Conservation (phyloP, 2,329 filamentous ascomycete species). For the Helminthosporium solani region DNA sequence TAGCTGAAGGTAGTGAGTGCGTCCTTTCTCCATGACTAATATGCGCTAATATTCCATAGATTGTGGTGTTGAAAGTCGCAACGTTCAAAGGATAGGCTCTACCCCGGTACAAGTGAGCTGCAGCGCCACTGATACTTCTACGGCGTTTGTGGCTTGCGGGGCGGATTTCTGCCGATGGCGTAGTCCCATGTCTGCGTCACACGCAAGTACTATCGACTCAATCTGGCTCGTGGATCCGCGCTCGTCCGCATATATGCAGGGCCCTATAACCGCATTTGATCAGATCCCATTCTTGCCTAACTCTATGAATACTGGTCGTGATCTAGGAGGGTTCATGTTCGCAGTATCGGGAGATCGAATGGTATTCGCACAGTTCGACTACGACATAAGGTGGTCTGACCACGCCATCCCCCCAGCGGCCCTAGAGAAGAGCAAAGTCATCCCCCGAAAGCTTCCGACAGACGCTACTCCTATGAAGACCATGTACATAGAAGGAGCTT, state of each 20-base stretch:
- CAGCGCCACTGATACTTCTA: conserved; percentile 24
- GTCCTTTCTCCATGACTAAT: background rate
- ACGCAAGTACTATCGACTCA: conserved; percentile 29
- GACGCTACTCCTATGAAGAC: conserved; percentile 36
- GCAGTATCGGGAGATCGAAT: conserved; percentile 51
- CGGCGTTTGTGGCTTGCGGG: conserved; percentile 43
- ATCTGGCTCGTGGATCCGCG: conserved; percentile 41
- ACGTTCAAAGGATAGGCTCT: conserved; percentile 23
- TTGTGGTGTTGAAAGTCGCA: background rate
- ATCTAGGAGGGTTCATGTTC: conserved; percentile 48
- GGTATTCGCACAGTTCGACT: conserved; percentile 50
- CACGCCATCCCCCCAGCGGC: background rate
- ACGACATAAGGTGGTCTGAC: conserved; percentile 25
- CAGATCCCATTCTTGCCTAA: conserved; percentile 25
- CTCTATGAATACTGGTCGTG: conserved; percentile 40
- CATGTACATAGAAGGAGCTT: conserved; percentile 44
- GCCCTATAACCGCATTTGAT: conserved; percentile 31
- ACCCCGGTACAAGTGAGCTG: conserved; percentile 27
- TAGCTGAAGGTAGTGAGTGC: conserved; percentile 8
- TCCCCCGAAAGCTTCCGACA: conserved; percentile 31
- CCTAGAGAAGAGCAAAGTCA: conserved; percentile 12
- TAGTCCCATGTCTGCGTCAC: conserved; percentile 9
- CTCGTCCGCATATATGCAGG: conserved; percentile 30
- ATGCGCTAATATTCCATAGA: conserved; percentile 2
- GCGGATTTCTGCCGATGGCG: conserved; percentile 40